Base-by-base conservation (phyloP, 495 filamentous ascomycete genomes). In the Daldinia caldariorum region DNA sequence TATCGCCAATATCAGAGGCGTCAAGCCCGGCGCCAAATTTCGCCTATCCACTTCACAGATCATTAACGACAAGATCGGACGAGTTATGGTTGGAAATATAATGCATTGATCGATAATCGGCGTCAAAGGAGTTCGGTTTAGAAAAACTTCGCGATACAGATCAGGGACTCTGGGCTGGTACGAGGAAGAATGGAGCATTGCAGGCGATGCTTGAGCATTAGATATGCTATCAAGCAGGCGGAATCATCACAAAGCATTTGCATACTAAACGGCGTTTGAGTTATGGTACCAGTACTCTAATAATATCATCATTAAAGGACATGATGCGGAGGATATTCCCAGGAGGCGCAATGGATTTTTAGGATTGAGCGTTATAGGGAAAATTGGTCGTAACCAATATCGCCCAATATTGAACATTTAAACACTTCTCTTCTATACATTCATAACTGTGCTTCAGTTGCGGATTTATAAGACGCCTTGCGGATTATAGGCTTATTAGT, bases 261-360 rank as follows among this genome's bases (percentile, higher is more conserved):
- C 69, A 71, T 71, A 63, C 10, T 7, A 29, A 43, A 56, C 20
- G 69, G 69, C 69, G 69, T 68, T 61, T 56, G 16, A 39, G 35
- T 14, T 50, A 13, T n/a, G 29, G 45, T 35, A 47, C 20, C 22
- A 47, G 37, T 55, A 32, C 12, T 60, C 60, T 43, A 43, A 67
- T 58, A 54, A 22, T 47, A n/a, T 9, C 20, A 45, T 41, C 61
- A 58, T 4, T 22, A 9, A 57, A 32, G 41, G 50, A 6, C 38
- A 50, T 7, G 43, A 56, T 20, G 56, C 22, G 64, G 56, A 72
- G 69, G 69, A 72, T 72, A 68, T 72, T 68, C 69, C 69, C 69
- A 65, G 18, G 34, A 26, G 57, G 37, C 45, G 51, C 45, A 32
- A 59, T 59, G 38, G 54, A 60, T 53, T 54, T 49, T 26, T 67